A percentile compares a stretch with the other conserved stretches of the same genome.
These are phyloP conservation scores for Castanospermum australe DNA, from an alignment of 306 rosid genomes.

Conservation along the genomic window DNA sequence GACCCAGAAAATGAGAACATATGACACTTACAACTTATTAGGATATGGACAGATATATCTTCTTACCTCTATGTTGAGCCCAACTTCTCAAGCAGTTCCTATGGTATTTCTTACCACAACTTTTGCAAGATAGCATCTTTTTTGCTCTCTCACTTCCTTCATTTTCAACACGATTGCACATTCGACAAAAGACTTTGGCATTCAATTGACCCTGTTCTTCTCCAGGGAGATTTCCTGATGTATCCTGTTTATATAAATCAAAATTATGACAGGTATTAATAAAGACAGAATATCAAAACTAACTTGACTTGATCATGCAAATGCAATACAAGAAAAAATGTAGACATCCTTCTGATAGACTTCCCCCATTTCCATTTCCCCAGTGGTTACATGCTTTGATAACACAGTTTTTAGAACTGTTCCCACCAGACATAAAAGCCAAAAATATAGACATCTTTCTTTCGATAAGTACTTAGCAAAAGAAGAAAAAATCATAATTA, in stretches of 20 bases:
- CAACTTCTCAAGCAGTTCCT: conserved; percentile 89
- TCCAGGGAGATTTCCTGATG: conserved; percentile 47
- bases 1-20: not conserved
- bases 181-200: conserved; percentile 80
- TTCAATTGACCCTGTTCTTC: conserved; percentile 79
- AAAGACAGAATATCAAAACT: not conserved
- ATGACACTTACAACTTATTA: not conserved
- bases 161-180: conserved; percentile 88
- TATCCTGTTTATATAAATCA: conserved; percentile 52
- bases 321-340: not conserved
- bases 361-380: not conserved
- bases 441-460: not conserved
- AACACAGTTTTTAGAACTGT: not conserved
- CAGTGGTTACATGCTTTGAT: not conserved
- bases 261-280: conserved; percentile 3
- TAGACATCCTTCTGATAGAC: not conserved
- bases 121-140: conserved; percentile 94
- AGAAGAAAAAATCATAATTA: not conserved
- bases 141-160: conserved; percentile 87
- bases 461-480: not conserved
- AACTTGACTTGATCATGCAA: not conserved
- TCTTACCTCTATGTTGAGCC: conserved; percentile 90
- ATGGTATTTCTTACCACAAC: conserved; percentile 91
- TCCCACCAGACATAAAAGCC: not conserved
- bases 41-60: not conserved